Evolutionary conservation across 257 asterid species (phyloP).

Genomic region (Solanum commersonii): DNA sequence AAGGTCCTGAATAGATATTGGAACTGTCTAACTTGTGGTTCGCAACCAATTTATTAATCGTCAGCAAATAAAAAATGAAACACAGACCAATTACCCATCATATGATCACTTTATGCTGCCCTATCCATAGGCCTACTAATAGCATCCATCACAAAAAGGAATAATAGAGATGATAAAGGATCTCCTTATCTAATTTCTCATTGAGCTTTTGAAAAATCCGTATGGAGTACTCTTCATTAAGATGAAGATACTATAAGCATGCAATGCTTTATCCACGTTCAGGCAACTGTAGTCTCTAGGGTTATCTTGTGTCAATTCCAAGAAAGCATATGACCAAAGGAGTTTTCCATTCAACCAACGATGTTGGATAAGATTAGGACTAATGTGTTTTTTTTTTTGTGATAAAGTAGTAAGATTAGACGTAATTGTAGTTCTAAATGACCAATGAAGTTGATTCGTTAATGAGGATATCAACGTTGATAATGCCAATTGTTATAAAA

Average conservation of each 20-base stretch:
- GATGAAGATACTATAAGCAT: not conserved
- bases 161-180: not conserved
- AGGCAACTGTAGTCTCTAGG: not conserved
- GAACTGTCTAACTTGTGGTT: not conserved
- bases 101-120: not conserved
- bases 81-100: not conserved
- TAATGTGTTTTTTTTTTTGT: not conserved
- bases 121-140: not conserved
- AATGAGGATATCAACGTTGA: not conserved
- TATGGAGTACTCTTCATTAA: not conserved
- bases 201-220: not conserved
- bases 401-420: not conserved
- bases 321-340: not conserved
- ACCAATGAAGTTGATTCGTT: not conserved
- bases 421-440: not conserved
- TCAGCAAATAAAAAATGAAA: not conserved
- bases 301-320: not conserved
- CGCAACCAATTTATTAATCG: not conserved
- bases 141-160: not conserved
- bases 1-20: not conserved
- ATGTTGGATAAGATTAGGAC: not conserved
- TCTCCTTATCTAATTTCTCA: not conserved
- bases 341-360: not conserved
- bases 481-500: not conserved
- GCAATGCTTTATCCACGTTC: not conserved